Evolutionary conservation across 2,329 filamentous ascomycete genomes (phyloP).

Genomic region (Raffaelea deltoideospora): DNA sequence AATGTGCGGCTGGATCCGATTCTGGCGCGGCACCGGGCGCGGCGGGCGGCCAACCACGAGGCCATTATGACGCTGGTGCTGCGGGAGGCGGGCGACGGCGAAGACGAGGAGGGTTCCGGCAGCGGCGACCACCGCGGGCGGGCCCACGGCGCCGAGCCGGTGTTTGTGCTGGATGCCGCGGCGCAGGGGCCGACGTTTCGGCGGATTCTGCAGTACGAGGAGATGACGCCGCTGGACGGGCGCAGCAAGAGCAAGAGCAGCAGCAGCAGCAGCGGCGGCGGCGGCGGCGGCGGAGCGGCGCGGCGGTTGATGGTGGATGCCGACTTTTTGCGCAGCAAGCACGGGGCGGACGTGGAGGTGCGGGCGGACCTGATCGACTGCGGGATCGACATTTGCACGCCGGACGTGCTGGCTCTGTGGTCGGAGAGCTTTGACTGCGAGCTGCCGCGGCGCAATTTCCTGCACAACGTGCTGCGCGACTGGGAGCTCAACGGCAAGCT

Average conservation of each 20-base stretch:
- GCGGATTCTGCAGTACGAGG: conserved; percentile 89
- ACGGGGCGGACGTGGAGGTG: conserved; percentile 66
- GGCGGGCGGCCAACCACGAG: conserved; percentile 73
- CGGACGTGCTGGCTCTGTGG: conserved; percentile 87
- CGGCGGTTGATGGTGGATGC: background rate
- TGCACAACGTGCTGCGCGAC: conserved; percentile 83
- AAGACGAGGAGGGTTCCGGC: conserved; percentile 49
- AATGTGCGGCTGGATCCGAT: conserved; percentile 75
- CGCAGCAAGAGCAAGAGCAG: conserved; percentile 60
- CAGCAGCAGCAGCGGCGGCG: conserved; percentile 51
- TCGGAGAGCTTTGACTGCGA: conserved; percentile 90
- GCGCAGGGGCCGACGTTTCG: too few species aligned
- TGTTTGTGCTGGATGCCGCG: conserved; percentile 73
- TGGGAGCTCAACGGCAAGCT: conserved; percentile 95
- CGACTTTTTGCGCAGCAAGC: too few species aligned
- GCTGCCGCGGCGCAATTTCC: conserved; percentile 56
- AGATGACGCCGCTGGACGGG: conserved; percentile 58
- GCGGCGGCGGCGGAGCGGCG: too few species aligned
- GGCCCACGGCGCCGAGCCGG: conserved; percentile 55
- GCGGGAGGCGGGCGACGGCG: conserved; percentile 64
- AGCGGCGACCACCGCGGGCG: conserved; percentile 63
- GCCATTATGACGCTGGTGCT: conserved; percentile 97
- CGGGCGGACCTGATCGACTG: conserved; percentile 83
- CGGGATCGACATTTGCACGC: conserved; percentile 93
- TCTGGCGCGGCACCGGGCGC: conserved; percentile 62